These are phyloP conservation scores for Pinus tabuliformis DNA, from an alignment of 75 land plant genomes.

Conservation along the genomic window DNA sequence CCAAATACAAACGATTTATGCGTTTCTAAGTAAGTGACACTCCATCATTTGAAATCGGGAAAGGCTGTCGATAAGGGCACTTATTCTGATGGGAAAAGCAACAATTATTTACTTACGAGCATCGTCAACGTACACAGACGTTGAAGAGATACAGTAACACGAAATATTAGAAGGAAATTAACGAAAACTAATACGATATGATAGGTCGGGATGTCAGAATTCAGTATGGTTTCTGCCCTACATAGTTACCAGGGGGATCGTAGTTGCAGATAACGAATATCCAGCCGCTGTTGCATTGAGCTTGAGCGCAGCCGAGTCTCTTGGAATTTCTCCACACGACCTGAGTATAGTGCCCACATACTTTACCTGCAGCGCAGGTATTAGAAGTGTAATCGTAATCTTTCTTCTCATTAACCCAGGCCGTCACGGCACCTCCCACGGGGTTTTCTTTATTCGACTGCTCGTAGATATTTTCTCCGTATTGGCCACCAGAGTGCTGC, in stretches of 20 bases:
- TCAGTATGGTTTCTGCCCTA: conserved; percentile 28
- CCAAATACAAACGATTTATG: no score
- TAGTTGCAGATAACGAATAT: conserved; percentile 31
- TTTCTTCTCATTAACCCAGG: conserved; percentile 36
- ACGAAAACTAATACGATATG: no score
- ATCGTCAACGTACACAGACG: no score
- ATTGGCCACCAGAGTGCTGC: conserved; percentile 33
- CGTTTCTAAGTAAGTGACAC: no score
- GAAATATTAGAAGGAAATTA: no score
- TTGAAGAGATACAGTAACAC: no score
- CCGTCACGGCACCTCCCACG: not conserved
- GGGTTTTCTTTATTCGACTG: no score
- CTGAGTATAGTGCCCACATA: conserved; percentile 40
- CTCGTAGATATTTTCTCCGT: conserved; percentile 46
- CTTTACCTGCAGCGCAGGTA: conserved; percentile 16
- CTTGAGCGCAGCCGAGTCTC: conserved; percentile 28
- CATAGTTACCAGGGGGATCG: conserved; percentile 38
- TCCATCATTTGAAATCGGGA: no score
- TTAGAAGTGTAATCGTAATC: conserved; percentile 27
- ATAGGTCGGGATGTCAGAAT: not conserved
- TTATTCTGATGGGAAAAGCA: no score
- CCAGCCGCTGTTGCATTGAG: conserved; percentile 9
- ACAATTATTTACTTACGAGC: no score
- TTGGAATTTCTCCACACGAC: conserved; percentile 28
- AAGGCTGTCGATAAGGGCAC: no score